These are phyloP conservation scores for Alternaria atra DNA, from an alignment of 2,329 filamentous ascomycete species.

Conservation along the genomic window DNA sequence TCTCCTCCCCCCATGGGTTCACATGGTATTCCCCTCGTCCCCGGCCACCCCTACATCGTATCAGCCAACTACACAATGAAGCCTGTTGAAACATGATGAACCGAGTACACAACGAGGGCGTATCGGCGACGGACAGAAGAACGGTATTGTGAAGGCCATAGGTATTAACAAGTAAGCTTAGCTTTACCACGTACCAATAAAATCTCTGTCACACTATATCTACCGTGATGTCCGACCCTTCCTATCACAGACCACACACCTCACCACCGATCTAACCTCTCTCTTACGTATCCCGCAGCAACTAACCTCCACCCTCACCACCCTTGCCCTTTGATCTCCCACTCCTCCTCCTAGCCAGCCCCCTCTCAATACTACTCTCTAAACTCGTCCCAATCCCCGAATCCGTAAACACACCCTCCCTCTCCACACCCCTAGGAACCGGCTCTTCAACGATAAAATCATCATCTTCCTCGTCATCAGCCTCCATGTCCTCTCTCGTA, in stretches of 20 bases:
- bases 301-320: neutral
- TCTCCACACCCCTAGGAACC: slow-evolving; percentile 14
- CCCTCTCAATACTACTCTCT: slow-evolving; percentile 43
- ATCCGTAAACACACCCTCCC: slow-evolving; percentile 41
- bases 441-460: slow-evolving; percentile 54
- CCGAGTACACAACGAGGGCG: neutral
- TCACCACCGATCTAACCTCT: neutral
- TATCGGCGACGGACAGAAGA: neutral
- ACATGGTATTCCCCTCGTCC: neutral
- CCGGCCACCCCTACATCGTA: neutral
- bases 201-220: neutral
- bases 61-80: neutral
- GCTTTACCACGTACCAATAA: neutral
- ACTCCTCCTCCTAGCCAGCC: slow-evolving; percentile 23
- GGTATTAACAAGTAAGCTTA: neutral
- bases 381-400: slow-evolving; percentile 61
- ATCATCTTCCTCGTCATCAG: slow-evolving; percentile 57
- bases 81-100: no score
- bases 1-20: neutral
- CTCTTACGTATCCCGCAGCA: no score
- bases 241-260: neutral
- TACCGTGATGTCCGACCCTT: neutral
- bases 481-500: slow-evolving; percentile 46
- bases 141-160: neutral
- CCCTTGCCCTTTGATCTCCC: slow-evolving; percentile 2